A percentile compares a stretch with the other conserved stretches of the same genome.
Evolutionary conservation across 2,329 filamentous ascomycete species (phyloP).

Genomic region (Botryotinia globosa): DNA sequence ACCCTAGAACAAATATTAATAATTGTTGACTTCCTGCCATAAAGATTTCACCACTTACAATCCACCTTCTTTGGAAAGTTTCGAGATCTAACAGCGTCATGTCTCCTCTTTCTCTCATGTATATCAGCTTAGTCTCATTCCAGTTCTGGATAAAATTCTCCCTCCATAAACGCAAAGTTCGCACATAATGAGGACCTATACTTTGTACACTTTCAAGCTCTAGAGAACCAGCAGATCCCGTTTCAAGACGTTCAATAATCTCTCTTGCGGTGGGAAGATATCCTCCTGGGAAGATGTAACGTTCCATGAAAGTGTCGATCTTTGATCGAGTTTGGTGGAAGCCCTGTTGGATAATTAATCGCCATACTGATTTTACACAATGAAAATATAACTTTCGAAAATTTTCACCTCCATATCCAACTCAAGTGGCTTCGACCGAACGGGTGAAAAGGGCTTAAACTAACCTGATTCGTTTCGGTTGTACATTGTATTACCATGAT

Average conservation of each 20-base stretch:
- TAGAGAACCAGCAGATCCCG: conserved; percentile 56
- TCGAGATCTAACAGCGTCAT: conserved; percentile 37
- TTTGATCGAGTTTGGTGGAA: conserved; percentile 20
- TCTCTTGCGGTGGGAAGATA: conserved; percentile 59
- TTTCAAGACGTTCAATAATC: conserved; percentile 54
- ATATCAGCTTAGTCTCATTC: conserved; percentile 50
- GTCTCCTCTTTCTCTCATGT: conserved; percentile 57
- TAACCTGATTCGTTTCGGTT: conserved; percentile 51
- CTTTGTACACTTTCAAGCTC: conserved; percentile 65
- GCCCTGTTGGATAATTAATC: not conserved
- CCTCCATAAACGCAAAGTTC: conserved; percentile 64
- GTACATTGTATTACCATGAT: conserved; percentile 71
- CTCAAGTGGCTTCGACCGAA: not conserved
- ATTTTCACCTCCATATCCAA: not conserved
- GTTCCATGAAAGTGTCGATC: conserved; percentile 57
- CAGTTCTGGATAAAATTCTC: conserved; percentile 63
- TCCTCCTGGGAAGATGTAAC: conserved; percentile 72
- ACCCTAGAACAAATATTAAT: conserved; percentile 14
- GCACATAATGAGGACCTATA: conserved; percentile 69
- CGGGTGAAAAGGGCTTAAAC: not conserved
- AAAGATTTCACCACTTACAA: conserved; percentile 43
- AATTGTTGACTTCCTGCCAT: not conserved
- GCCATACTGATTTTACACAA: not conserved
- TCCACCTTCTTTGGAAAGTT: conserved; percentile 66
- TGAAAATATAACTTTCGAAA: not conserved